A percentile compares a stretch with the other conserved stretches of the same genome.
These are phyloP conservation scores for Agrostemma githago DNA, from an alignment of 148 eudicot species.

Conservation along the genomic window DNA sequence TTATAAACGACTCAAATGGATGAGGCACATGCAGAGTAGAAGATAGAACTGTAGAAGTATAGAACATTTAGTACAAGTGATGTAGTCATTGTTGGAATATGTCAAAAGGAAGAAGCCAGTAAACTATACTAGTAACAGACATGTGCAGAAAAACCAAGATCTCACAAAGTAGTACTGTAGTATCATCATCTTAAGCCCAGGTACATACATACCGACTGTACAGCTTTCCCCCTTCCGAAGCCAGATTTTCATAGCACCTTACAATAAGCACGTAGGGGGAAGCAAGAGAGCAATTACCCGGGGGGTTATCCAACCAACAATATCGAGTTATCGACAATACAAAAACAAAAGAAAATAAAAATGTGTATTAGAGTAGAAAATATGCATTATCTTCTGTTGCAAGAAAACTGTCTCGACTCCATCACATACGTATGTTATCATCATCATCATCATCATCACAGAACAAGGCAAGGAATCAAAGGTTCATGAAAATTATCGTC, in stretches of 20 bases:
- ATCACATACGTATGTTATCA: not conserved
- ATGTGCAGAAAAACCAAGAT: not conserved
- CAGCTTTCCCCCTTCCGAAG: slow-evolving; percentile 9
- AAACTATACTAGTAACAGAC: not conserved
- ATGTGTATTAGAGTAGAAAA: slow-evolving; percentile 9
- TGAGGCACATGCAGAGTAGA: too few relatives aligned
- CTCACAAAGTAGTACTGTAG: not conserved
- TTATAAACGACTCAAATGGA: too few relatives aligned
- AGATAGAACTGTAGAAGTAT: too few relatives aligned
- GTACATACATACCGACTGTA: slow-evolving; percentile 13
- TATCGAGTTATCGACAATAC: slow-evolving; percentile 21
- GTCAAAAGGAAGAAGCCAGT: not conserved
- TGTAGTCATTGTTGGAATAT: not conserved
- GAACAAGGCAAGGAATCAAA: slow-evolving; percentile 2
- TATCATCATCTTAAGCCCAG: not conserved
- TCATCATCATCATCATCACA: slow-evolving; percentile 8
- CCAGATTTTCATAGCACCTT: not conserved
- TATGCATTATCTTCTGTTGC: slow-evolving; percentile 11
- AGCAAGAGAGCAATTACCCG: slow-evolving; percentile 7
- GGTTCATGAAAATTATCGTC: slow-evolving; percentile 9
- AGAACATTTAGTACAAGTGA: too few relatives aligned
- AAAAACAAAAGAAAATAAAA: slow-evolving; percentile 13
- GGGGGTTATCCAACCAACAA: slow-evolving; percentile 13
- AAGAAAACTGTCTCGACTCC: slow-evolving; percentile 13
- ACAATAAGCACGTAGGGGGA: slow-evolving; percentile 9